Base-by-base conservation (phyloP, 305 asterid genomes). In the Fraxinus dipetala region DNA sequence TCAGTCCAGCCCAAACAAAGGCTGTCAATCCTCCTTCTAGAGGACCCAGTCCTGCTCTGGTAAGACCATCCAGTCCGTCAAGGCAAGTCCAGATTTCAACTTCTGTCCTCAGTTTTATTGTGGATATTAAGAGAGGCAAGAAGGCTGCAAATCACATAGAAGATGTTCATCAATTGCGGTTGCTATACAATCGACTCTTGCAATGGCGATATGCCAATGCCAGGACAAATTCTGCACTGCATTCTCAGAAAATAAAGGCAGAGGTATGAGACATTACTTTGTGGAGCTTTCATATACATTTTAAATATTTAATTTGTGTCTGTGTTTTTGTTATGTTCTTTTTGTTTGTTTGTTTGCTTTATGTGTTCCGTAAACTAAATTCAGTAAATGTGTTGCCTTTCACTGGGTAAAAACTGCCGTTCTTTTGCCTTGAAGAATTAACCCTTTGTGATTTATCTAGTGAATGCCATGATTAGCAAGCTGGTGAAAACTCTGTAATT, bases 181-280 rank as follows among this genome's bases (percentile, higher is more conserved):
- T 96, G 81, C 84, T 89, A 59, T 90, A 96, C 81, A 96, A 94
- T 88, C 90, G 98, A 84, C 92, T 91, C 65, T 85, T 96, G 88
- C 99, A 96, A 77, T 96, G 99, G 98, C 88, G 89, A 83, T 92
- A 81, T 79, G 92, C 93, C n/a, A 94, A 90, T 92, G 97, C 97
- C 36, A 87, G 79, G 78, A 79, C 87, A 51, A 85, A 83, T 82
- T 89, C 89, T 85, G 89, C 88, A 38, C 74, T 87, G 86, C 84
- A 75, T 78, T 83, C 80, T 35, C 97, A 91, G 84, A 91, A 88
- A 84, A 89, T 73, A 73, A 90, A 90, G 81, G 88, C 97, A 34
- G 95, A 92, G 98, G 98, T 95, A 85, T 51, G 90, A 40, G 69
- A 76, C 30, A 14, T 72, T 76, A 51, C 82, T 3, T 72, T 76